Evolutionary conservation across 2,329 filamentous ascomycete genomes (phyloP).

Genomic region (Ceratocystis eucalypticola): DNA sequence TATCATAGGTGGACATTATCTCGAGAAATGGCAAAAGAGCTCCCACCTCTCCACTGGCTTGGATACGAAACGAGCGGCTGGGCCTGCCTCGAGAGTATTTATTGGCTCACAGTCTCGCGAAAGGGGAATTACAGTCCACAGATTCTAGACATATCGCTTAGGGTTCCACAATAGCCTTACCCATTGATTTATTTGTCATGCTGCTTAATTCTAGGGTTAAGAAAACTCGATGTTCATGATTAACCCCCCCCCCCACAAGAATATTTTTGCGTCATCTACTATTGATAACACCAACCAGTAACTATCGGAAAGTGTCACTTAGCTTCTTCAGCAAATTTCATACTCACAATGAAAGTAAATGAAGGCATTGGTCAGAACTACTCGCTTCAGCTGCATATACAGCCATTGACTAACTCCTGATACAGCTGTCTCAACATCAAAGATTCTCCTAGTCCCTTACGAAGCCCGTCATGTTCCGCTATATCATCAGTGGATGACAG

Average conservation of each 20-base stretch:
- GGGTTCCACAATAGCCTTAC: neutral
- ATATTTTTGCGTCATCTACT: neutral
- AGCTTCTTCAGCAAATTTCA: neutral
- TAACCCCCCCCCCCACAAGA: neutral
- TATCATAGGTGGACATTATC: neutral
- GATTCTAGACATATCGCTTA: too few relatives aligned
- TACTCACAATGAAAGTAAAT: constrained; percentile 33
- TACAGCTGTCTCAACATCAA: constrained; percentile 52
- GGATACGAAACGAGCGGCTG: neutral
- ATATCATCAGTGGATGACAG: constrained; percentile 89
- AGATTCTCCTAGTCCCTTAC: constrained; percentile 71
- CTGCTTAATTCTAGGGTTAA: neutral
- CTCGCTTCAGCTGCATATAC: neutral
- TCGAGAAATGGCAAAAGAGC: neutral
- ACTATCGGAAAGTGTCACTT: neutral
- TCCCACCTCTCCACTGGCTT: neutral
- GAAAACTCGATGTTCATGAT: neutral
- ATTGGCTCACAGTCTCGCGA: neutral
- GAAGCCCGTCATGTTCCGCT: constrained; percentile 63
- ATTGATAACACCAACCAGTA: neutral
- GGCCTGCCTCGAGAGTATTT: neutral
- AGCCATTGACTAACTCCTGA: neutral
- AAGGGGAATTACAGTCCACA: too few relatives aligned
- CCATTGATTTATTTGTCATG: neutral
- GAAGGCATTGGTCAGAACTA: constrained; percentile 30